Evolutionary conservation across 2,329 filamentous ascomycete species (phyloP).

Genomic region (Xylariaceae sp.): DNA sequence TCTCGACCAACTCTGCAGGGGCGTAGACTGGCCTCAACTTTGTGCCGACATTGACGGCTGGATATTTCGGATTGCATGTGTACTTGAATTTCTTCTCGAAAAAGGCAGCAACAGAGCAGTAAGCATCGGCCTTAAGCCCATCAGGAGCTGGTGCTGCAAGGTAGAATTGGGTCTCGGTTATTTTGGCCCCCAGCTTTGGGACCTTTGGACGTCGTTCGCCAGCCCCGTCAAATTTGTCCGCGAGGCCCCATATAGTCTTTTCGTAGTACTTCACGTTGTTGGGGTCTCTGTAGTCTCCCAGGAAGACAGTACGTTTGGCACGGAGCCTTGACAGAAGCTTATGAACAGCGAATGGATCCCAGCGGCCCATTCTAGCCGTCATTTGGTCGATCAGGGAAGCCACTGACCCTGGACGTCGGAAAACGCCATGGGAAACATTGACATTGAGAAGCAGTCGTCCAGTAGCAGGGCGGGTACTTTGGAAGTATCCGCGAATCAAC

Average conservation of each 20-base stretch:
- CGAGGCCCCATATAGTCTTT: conserved; percentile 20
- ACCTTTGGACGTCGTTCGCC: conserved; percentile 24
- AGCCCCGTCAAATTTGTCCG: conserved; percentile 27
- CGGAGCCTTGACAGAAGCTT: conserved; percentile 12
- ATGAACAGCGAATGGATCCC: conserved; percentile 2
- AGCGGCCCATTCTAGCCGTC: conserved; percentile 4
- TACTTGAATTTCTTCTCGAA: conserved; percentile 32
- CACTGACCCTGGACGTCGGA: conserved; percentile 37
- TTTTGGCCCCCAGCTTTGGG: conserved; percentile 19
- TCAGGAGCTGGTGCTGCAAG: conserved; percentile 19
- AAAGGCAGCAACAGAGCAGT: conserved; percentile 38
- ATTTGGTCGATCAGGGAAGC: conserved; percentile 28
- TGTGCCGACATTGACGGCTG: conserved; percentile 65
- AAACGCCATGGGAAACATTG: conserved; percentile 52
- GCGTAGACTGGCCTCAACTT: conserved; percentile 55
- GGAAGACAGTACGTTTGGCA: background rate
- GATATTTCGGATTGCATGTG: conserved; percentile 35
- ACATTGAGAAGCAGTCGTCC: conserved; percentile 51
- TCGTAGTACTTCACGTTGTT: conserved; percentile 5
- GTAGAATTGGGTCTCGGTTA: conserved; percentile 26
- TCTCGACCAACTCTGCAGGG: conserved; percentile 61
- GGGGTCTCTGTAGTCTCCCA: too few relatives aligned
- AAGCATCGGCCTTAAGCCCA: conserved; percentile 21
- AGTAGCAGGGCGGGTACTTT: conserved; percentile 50
- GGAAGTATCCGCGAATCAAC: conserved; percentile 51